Evolutionary conservation across 441 rosid species (phyloP).

Genomic region (Jatropha podagrica): DNA sequence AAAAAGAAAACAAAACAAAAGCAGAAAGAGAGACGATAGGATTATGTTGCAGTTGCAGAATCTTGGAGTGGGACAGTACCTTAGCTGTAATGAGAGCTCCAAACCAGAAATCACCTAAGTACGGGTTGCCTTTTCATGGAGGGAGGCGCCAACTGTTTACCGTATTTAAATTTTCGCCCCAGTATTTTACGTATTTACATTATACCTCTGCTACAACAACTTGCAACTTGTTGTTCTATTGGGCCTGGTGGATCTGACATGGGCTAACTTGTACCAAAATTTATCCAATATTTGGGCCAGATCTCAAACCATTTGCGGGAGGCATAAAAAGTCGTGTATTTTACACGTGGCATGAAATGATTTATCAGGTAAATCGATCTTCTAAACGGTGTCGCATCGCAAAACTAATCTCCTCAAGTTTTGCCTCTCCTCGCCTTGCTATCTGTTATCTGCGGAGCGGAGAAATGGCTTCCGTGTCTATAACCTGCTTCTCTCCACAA

Average conservation of each 20-base stretch:
- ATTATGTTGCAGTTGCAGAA: neutral
- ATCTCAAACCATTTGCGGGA: neutral
- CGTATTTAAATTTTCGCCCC: conserved; percentile 2
- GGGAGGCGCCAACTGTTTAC: neutral
- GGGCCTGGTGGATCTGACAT: neutral
- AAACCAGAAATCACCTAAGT: neutral
- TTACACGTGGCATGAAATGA: neutral
- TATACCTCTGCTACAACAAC: too few relatives aligned
- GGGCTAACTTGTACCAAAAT: neutral
- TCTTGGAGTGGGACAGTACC: conserved; percentile 9
- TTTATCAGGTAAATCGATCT: neutral
- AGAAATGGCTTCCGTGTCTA: conserved; percentile 46
- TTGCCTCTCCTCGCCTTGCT: neutral
- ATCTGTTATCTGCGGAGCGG: neutral
- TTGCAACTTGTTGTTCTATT: neutral
- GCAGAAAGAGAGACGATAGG: neutral
- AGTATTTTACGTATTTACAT: neutral
- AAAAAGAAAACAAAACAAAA: neutral
- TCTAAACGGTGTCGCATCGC: neutral
- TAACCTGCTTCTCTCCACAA: conserved; percentile 41
- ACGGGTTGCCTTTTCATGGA: neutral
- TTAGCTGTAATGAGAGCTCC: conserved; percentile 1
- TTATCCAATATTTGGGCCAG: neutral
- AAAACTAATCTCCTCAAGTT: neutral
- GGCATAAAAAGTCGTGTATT: neutral